Evolutionary conservation across 768 basidiomycete genomes (phyloP), one percentile per base, ranked within the genome.

Genomic region (Favolaschia claudopus): DNA sequence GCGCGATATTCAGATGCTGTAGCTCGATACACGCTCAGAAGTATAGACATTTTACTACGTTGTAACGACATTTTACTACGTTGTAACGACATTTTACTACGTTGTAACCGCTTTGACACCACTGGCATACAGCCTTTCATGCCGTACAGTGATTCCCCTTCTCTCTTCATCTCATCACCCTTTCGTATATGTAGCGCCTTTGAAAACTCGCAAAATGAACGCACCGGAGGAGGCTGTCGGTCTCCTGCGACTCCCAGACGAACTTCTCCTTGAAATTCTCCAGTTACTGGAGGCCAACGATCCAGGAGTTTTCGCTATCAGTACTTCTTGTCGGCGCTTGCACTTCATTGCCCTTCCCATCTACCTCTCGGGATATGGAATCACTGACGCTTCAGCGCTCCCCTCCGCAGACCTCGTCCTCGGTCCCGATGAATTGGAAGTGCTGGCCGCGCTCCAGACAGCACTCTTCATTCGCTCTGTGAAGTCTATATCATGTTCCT

Each of bases 281-380:
- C 32, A 47, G 22, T 32, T 38, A 2, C 36, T 59, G 15, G 58
- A 36, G 8, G 14, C 6, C 8, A 17, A 27, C 29, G 61, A 62
- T 31, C n/a, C 17, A 5, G 60, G 60, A 5, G 34, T 62, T 24
- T 54, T 62, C 34, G 37, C 50, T 14, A 17, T 62, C 9, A 42
- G 37, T 10, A 57, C 55, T 36, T 48, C 19, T 3, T 40, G 44
- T 29, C 37, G 43, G 22, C 54, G 60, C 9, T 43, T 62, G 1
- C 60, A 62, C 37, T 52, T 40, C 53, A 42, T 62, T 13, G 55
- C 38, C 14, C 55, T 62, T 0, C 61, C 61, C 10, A 42, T 62
- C 15, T 53, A 57, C 43, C 49, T 62, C 31, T 36, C 36, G n/a
- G 49, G 24, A 15, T 42, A 55, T 29, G 60, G 50, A 7, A 51